phyloP scores from a whole-genome alignment of 208 protist species.

The Zelonia costaricensis region DNA sequence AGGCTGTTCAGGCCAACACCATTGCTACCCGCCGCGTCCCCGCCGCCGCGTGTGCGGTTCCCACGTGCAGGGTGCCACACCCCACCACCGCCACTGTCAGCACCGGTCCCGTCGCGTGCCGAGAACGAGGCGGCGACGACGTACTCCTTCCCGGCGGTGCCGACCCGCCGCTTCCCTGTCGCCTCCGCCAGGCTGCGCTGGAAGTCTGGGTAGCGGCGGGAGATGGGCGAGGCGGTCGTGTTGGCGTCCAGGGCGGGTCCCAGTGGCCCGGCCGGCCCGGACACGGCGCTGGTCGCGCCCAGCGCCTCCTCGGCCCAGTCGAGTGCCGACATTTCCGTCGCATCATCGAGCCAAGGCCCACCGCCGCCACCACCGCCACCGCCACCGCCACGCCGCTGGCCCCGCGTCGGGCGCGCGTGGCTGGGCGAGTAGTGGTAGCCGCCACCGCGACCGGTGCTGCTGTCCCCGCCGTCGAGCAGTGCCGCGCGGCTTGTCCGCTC shows the following conservation, averaged over 20 bases:
- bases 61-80: slow-evolving; percentile 1
- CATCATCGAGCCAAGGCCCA: background rate
- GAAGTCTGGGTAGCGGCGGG: slow-evolving; percentile 4
- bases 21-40: background rate
- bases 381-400: background rate
- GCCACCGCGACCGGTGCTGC: background rate
- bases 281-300: no score
- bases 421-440: no score
- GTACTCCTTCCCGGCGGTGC: no score
- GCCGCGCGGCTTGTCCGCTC: slow-evolving; percentile 5
- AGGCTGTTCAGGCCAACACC: background rate
- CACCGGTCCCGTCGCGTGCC: background rate
- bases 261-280: background rate
- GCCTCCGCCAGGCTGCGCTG: slow-evolving; percentile 4
- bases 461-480: background rate
- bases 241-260: background rate
- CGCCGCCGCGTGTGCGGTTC: background rate
- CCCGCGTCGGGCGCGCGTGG: no score
- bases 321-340: slow-evolving; percentile 21
- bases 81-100: background rate
- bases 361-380: background rate
- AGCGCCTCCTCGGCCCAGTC: slow-evolving; percentile 10
- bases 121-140: no score
- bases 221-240: background rate
- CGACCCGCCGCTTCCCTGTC: no score